Conservation (phyloP, 2,329 filamentous ascomycete species). For the Colletotrichum camelliae region DNA sequence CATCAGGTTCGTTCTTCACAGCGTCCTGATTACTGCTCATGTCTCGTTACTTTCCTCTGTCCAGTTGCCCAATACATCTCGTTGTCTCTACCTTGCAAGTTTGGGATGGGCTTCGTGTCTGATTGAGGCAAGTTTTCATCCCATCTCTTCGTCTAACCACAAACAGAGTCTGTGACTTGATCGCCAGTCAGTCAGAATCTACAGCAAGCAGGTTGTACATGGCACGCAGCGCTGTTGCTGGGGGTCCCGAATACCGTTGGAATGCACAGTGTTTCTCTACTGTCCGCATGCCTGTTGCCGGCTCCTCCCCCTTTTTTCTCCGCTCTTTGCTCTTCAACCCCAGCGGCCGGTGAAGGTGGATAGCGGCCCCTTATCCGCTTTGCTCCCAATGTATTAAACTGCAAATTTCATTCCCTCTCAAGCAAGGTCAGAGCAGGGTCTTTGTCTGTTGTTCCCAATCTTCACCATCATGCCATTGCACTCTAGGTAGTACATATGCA, state of each 20-base stretch:
- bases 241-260: not conserved
- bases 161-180: not conserved
- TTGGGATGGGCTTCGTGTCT: not conserved
- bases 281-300: not conserved
- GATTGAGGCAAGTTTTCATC: not conserved
- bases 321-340: not conserved
- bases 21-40: not conserved
- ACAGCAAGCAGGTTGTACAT: not conserved
- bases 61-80: not conserved
- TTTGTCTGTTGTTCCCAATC: not conserved
- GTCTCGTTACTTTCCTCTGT: not conserved
- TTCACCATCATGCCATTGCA: not conserved
- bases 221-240: not conserved
- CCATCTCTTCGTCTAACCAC: not conserved
- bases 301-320: not conserved
- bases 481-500: not conserved
- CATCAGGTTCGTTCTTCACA: not conserved
- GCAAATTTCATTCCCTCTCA: not conserved
- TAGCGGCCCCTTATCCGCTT: not conserved
- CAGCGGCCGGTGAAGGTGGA: not conserved
- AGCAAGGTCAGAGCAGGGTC: not conserved
- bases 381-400: not conserved
- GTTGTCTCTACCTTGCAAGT: not conserved
- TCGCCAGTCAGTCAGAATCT: not conserved
- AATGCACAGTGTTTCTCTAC: not conserved